Evolutionary conservation across 768 basidiomycete genomes (phyloP).

Genomic region (Gymnopilus dilepis): DNA sequence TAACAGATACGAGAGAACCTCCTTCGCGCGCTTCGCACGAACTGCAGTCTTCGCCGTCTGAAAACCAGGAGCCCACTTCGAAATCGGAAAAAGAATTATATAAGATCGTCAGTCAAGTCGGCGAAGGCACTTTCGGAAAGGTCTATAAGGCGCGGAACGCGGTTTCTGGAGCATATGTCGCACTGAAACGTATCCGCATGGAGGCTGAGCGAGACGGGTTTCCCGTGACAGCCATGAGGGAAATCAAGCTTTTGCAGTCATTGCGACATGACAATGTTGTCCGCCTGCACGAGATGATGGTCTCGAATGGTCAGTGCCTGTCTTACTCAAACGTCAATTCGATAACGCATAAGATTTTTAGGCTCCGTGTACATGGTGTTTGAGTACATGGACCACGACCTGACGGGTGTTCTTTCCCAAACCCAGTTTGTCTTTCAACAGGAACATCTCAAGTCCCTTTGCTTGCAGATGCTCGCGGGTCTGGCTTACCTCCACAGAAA

Average conservation of each 20-base stretch:
- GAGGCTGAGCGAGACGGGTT: constrained; percentile 97
- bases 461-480: constrained; percentile 93
- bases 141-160: constrained; percentile 94
- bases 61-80: constrained; percentile 20
- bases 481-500: constrained; percentile 95
- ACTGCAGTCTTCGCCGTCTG: constrained; percentile 18
- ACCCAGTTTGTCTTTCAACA: constrained; percentile 83
- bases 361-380: constrained; percentile 99
- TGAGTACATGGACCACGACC: constrained; percentile 98
- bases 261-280: constrained; percentile 91
- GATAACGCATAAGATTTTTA: constrained; percentile 32
- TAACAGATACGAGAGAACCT: constrained; percentile 4
- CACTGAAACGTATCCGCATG: constrained; percentile 97
- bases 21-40: constrained; percentile 18
- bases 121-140: constrained; percentile 98
- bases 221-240: constrained; percentile 98
- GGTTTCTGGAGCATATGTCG: constrained; percentile 77
- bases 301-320: constrained; percentile 80
- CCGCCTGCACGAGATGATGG: constrained; percentile 96
- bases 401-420: constrained; percentile 93
- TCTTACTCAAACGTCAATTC: background rate
- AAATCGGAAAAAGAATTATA: constrained; percentile 64
- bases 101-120: constrained; percentile 89
- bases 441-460: constrained; percentile 94
- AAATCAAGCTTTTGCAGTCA: constrained; percentile 96